A percentile compares a stretch with the other conserved stretches of the same genome.
Evolutionary conservation across 1,284 basidiomycete genomes (phyloP).

Genomic region (Ceratobasidium sp.): DNA sequence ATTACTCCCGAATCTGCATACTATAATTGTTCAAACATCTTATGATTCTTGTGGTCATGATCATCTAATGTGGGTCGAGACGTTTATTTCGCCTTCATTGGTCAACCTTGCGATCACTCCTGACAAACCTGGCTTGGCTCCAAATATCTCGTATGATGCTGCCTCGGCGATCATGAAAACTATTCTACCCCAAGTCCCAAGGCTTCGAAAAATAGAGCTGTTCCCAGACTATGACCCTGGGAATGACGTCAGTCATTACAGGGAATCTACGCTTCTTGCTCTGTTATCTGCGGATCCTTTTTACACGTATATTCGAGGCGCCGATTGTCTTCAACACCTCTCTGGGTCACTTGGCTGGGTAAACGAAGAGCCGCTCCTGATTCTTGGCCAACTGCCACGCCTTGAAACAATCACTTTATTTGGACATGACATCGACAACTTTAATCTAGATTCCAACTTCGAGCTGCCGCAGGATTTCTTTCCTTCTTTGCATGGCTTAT

Average conservation of each 20-base stretch:
- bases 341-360: too few relatives aligned
- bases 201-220: neutral
- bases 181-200: neutral
- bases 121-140: neutral
- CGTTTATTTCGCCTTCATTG: slow-evolving; percentile 1
- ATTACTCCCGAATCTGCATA: slow-evolving; percentile 6
- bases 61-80: neutral
- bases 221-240: too few relatives aligned
- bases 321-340: too few relatives aligned
- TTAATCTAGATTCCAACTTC: neutral
- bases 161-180: neutral
- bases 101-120: neutral
- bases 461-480: neutral
- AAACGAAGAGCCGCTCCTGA: too few relatives aligned
- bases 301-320: too few relatives aligned
- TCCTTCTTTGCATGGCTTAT: neutral
- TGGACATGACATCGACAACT: neutral
- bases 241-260: too few relatives aligned
- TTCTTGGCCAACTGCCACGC: too few relatives aligned
- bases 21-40: neutral
- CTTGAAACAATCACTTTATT: neutral
- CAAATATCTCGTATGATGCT: neutral
- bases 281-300: too few relatives aligned
- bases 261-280: too few relatives aligned
- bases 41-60: neutral